A percentile compares a stretch with the other conserved stretches of the same genome.
Evolutionary conservation across 208 protist species (phyloP).

Genomic region (Leishmania turanica): DNA sequence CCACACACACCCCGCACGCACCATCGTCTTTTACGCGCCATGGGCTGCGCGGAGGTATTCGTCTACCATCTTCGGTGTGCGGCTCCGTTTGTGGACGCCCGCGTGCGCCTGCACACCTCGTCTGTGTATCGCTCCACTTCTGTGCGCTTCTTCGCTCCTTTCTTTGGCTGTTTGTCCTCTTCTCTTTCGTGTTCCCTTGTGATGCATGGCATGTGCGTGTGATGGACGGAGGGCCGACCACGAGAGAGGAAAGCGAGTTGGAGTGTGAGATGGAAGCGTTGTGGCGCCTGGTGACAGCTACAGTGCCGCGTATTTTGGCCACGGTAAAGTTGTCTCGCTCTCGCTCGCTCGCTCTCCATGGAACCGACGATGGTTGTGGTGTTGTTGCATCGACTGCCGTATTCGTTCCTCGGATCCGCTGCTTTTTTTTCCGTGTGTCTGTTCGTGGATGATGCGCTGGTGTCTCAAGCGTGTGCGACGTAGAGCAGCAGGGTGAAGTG

Average conservation of each 20-base stretch:
- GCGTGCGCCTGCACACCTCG: background rate
- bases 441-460: background rate
- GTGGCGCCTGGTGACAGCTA: background rate
- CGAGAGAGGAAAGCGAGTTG: background rate
- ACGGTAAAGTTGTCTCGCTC: background rate
- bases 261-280: background rate
- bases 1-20: background rate
- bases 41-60: background rate
- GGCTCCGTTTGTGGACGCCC: background rate
- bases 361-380: background rate
- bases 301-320: background rate
- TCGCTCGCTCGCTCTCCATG: background rate
- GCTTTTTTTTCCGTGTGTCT: background rate
- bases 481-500: background rate
- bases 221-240: background rate
- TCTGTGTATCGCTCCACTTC: too few relatives aligned
- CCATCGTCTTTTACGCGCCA: background rate
- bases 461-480: background rate
- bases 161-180: background rate
- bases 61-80: background rate
- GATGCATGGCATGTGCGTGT: background rate
- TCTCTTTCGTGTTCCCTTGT: background rate
- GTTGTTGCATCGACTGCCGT: background rate
- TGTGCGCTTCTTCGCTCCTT: background rate
- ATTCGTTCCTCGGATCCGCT: background rate